Percentiles rank a stretch among this genome's conserved stretches.
phyloP scores from a whole-genome alignment of 352 stramenopile genomes.

The Pythium myriotylum region DNA sequence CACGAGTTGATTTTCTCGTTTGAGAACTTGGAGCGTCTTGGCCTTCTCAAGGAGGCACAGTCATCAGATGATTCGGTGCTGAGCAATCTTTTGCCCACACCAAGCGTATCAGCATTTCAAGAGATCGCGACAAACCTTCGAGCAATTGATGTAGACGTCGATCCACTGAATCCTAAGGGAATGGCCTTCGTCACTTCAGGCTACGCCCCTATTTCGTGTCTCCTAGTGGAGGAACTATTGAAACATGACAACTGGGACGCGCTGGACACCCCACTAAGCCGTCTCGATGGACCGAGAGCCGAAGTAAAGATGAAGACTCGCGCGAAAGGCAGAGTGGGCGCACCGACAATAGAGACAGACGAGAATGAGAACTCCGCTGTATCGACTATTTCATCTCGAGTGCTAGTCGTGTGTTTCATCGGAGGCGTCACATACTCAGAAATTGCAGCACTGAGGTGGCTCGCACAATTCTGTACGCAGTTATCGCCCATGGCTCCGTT shows the following conservation, averaged over 20 bases:
- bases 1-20: constrained; percentile 77
- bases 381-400: constrained; percentile 5
- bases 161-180: constrained; percentile 52
- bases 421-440: constrained; percentile 75
- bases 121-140: constrained; percentile 27
- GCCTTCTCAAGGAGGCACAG: constrained; percentile 43
- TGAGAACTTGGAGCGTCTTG: constrained; percentile 54
- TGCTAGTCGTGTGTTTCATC: constrained; percentile 69
- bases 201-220: constrained; percentile 69
- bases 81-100: neutral
- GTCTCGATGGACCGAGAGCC: constrained; percentile 52
- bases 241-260: constrained; percentile 48
- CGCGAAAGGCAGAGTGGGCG: neutral
- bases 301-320: constrained; percentile 42
- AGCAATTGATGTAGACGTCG: constrained; percentile 61
- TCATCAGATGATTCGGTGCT: too few species aligned
- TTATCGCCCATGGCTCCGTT: constrained; percentile 3
- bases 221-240: constrained; percentile 70
- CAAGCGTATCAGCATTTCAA: constrained; percentile 2
- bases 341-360: neutral
- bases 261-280: constrained; percentile 51
- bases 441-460: constrained; percentile 74
- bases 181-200: constrained; percentile 74
- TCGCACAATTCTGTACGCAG: constrained; percentile 64
- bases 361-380: constrained; percentile 27